A percentile compares a stretch with the other conserved stretches of the same genome.
Evolutionary conservation across 2,329 filamentous ascomycete species (phyloP).

Genomic region (Periconia macrospinosa): DNA sequence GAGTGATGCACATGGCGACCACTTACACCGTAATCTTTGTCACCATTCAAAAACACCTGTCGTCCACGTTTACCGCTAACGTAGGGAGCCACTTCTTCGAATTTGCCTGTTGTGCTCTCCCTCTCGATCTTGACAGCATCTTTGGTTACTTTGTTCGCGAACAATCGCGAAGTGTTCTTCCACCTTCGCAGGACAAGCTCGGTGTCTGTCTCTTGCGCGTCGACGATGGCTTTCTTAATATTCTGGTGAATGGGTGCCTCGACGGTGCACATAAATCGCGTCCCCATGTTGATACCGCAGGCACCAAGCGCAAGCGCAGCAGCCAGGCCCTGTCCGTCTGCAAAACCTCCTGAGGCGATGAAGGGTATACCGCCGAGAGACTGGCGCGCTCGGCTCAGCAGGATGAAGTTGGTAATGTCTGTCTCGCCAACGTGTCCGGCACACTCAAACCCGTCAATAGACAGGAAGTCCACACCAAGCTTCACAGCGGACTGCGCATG

Average conservation of each 20-base stretch:
- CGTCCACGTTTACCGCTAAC: constrained; percentile 90
- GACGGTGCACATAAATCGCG: constrained; percentile 93
- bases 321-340: constrained; percentile 89
- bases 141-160: constrained; percentile 83
- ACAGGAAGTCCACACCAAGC: constrained; percentile 93
- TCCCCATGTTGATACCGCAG: constrained; percentile 97
- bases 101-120: constrained; percentile 82
- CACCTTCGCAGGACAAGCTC: constrained; percentile 84
- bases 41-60: constrained; percentile 89
- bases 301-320: constrained; percentile 88
- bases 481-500: constrained; percentile 91
- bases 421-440: constrained; percentile 86
- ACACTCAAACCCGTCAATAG: constrained; percentile 97
- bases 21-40: constrained; percentile 74
- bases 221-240: constrained; percentile 91
- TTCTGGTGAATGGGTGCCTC: constrained; percentile 91
- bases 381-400: constrained; percentile 83
- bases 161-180: constrained; percentile 89
- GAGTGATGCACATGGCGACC: background rate
- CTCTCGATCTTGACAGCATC: constrained; percentile 81
- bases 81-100: constrained; percentile 81
- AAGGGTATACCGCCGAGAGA: constrained; percentile 80
- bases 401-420: constrained; percentile 87
- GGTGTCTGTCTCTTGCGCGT: constrained; percentile 87
- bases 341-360: constrained; percentile 94